Conservation (phyloP, 2,329 filamentous ascomycete genomes). For the Fusarium sp. region DNA sequence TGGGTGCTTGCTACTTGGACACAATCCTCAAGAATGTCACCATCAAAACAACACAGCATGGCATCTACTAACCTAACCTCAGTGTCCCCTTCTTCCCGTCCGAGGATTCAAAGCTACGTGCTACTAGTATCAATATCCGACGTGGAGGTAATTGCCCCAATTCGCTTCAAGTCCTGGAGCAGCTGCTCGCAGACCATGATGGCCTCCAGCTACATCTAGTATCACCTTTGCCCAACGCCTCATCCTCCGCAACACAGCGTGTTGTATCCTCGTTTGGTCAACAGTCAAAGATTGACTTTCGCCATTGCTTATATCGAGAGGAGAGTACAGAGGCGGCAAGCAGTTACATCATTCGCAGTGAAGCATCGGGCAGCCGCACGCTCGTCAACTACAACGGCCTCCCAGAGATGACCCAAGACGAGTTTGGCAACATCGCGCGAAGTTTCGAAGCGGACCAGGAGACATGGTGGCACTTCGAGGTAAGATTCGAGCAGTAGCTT, state of each 20-base stretch:
- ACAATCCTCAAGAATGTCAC: constrained; percentile 72
- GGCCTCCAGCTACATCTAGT: constrained; percentile 58
- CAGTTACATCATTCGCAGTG: constrained; percentile 76
- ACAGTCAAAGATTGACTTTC: constrained; percentile 59
- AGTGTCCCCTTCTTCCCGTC: constrained; percentile 74
- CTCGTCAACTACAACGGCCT: constrained; percentile 78
- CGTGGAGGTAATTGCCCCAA: constrained; percentile 81
- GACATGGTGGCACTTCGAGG: constrained; percentile 80
- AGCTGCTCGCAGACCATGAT: constrained; percentile 60
- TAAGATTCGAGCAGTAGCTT: constrained; percentile 47
- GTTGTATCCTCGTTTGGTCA: constrained; percentile 66
- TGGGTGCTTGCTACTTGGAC: constrained; percentile 78
- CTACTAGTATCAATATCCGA: constrained; percentile 67
- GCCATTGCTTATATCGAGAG: constrained; percentile 70
- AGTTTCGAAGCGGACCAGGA: constrained; percentile 52
- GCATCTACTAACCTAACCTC: constrained; percentile 35
- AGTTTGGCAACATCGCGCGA: constrained; percentile 65
- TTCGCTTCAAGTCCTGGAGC: constrained; percentile 75
- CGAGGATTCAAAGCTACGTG: constrained; percentile 80
- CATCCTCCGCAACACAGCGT: constrained; percentile 62
- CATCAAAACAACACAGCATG: constrained; percentile 3
- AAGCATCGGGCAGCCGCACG: constrained; percentile 70
- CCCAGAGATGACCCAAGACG: constrained; percentile 72
- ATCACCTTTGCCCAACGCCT: constrained; percentile 64
- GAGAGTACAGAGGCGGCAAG: constrained; percentile 69